Conservation (phyloP, 2,329 filamentous ascomycete genomes). For the Aureobasidium sp. region DNA sequence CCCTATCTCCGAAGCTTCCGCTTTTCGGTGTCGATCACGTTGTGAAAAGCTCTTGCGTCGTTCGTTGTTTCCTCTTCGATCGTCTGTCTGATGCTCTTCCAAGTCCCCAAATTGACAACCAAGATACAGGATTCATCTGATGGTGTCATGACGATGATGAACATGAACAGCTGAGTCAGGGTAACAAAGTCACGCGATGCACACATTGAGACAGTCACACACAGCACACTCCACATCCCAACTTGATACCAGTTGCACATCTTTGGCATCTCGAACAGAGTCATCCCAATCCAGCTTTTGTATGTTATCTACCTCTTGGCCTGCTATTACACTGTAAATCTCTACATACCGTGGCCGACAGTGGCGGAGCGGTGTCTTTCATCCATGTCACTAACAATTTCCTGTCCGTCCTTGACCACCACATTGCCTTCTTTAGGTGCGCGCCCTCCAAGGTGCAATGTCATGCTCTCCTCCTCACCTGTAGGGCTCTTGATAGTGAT, state of each 20-base stretch:
- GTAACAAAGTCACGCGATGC: neutral
- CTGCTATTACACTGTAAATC: neutral
- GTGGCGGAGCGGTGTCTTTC: neutral
- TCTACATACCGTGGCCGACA: conserved; percentile 14
- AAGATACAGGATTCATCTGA: neutral
- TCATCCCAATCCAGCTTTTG: neutral
- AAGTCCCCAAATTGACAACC: neutral
- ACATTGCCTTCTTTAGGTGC: conserved; percentile 29
- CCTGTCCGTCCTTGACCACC: conserved; percentile 25
- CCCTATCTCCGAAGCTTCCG: neutral
- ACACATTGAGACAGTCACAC: neutral
- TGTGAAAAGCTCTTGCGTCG: neutral
- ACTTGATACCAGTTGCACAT: neutral
- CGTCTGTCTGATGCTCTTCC: too few species aligned
- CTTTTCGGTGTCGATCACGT: neutral
- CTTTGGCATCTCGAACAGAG: neutral
- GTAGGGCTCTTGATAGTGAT: conserved; percentile 21
- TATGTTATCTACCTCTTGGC: neutral
- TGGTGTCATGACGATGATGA: neutral
- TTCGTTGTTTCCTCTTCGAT: neutral
- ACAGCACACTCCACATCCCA: neutral
- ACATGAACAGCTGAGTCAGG: neutral
- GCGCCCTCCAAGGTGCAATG: conserved; percentile 25
- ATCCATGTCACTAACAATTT: conserved; percentile 15
- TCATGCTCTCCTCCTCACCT: conserved; percentile 25